Conservation (phyloP, 1,284 basidiomycete genomes). For the Prillingera fragicola region DNA sequence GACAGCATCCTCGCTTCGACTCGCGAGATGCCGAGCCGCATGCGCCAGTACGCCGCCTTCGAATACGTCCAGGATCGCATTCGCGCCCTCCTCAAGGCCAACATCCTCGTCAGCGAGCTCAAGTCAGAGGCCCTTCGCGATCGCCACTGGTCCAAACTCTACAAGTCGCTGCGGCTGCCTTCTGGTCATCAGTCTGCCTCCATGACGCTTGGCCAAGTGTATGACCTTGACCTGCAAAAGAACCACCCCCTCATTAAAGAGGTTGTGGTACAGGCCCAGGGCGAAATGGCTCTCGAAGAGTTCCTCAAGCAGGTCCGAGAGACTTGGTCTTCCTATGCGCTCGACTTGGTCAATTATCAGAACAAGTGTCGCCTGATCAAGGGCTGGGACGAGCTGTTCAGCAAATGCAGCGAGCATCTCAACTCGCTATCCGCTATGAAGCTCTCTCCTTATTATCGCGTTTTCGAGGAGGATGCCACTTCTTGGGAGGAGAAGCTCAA, state of each 20-base stretch:
- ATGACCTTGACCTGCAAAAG: conserved; percentile 91
- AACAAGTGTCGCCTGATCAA: conserved; percentile 95
- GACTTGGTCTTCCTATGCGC: conserved; percentile 90
- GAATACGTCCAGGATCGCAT: conserved; percentile 95
- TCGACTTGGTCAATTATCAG: conserved; percentile 97
- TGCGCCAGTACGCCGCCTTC: conserved; percentile 98
- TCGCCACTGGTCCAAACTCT: conserved; percentile 96
- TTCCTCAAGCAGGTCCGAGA: conserved; percentile 95
- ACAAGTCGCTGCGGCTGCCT: conserved; percentile 76
- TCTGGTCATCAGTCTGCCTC: conserved; percentile 62
- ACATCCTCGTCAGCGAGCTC: conserved; percentile 80
- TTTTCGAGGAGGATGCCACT: conserved; percentile 88
- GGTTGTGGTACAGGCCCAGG: conserved; percentile 94
- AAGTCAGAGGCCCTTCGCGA: conserved; percentile 97
- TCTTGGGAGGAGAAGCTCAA: conserved; percentile 95
- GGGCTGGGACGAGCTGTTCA: conserved; percentile 97
- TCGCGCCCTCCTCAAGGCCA: conserved; percentile 79
- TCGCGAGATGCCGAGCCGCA: conserved; percentile 96
- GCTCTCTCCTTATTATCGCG: conserved; percentile 92
- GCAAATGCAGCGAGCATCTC: conserved; percentile 90
- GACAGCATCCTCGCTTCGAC: conserved; percentile 83
- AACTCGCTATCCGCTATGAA: conserved; percentile 97
- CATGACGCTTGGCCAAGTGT: conserved; percentile 94
- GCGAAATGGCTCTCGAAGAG: conserved; percentile 94
- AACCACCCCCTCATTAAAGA: conserved; percentile 90